Evolutionary conservation across 805 yeast species (phyloP).

Genomic region (Spathaspora arborariae): DNA sequence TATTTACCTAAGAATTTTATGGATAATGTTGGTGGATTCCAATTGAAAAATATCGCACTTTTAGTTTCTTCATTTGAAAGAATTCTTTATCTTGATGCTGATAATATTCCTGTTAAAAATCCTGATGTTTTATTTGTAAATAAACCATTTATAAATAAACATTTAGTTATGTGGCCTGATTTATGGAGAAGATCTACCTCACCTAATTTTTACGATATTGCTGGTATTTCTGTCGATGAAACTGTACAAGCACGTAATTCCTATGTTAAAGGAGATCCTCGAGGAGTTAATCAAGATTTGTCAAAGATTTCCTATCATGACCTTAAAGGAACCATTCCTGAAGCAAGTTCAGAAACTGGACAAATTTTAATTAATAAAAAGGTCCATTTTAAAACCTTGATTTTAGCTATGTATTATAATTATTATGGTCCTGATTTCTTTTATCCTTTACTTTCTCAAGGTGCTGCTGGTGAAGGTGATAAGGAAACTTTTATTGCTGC

Average conservation of each 20-base stretch:
- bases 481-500: constrained; percentile 42
- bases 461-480: constrained; percentile 43
- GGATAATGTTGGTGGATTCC: constrained; percentile 25
- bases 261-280: constrained; percentile 22
- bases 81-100: constrained; percentile 37
- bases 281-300: constrained; percentile 16
- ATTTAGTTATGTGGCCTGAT: constrained; percentile 39
- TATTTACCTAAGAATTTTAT: constrained; percentile 22
- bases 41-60: constrained; percentile 34
- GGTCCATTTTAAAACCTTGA: constrained; percentile 26
- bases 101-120: constrained; percentile 33
- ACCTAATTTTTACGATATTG: constrained; percentile 32
- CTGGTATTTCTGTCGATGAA: constrained; percentile 22
- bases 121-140: constrained; percentile 33
- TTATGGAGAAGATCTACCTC: constrained; percentile 40
- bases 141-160: constrained; percentile 26
- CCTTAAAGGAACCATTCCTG: constrained; percentile 29
- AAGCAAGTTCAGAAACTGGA: constrained; percentile 38
- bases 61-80: constrained; percentile 34
- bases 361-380: constrained; percentile 33
- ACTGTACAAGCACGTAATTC: constrained; percentile 20
- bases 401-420: constrained; percentile 36
- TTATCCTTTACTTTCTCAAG: constrained; percentile 37
- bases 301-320: constrained; percentile 22
- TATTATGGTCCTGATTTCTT: constrained; percentile 33